Percentiles rank a stretch among this genome's conserved stretches.
Conservation (phyloP, 139 green algal species). For the Chlorella sorokiniana region DNA sequence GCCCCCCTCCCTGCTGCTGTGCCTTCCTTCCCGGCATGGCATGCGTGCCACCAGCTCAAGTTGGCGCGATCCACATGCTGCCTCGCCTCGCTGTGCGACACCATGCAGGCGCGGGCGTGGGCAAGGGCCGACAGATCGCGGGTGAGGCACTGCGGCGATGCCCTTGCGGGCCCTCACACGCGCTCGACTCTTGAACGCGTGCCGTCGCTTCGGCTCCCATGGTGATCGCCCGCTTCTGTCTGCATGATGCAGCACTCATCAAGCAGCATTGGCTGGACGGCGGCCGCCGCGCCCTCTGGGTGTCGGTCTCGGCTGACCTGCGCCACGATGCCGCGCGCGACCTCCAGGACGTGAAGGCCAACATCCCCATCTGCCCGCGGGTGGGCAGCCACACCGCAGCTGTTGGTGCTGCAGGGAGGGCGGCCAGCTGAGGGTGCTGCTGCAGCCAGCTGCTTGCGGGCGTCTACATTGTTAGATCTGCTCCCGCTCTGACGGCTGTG, state of each 20-base stretch:
- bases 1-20: neutral
- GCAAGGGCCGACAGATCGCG: slow-evolving; percentile 85
- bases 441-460: neutral
- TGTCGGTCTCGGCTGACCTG: slow-evolving; percentile 76
- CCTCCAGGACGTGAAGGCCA: slow-evolving; percentile 66
- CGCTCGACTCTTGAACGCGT: neutral
- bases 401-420: neutral
- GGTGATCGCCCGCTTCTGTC: neutral
- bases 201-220: neutral
- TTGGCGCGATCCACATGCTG: neutral
- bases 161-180: neutral
- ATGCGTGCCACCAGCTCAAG: neutral
- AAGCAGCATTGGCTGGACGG: slow-evolving; percentile 52
- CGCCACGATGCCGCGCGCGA: slow-evolving; percentile 79
- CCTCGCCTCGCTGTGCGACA: neutral
- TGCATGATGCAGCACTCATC: slow-evolving; percentile 52
- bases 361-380: slow-evolving; percentile 60
- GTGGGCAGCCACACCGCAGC: slow-evolving; percentile 22
- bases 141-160: no score
- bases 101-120: slow-evolving; percentile 69
- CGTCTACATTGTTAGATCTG: neutral
- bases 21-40: neutral
- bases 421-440: no score
- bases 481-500: neutral
- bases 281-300: slow-evolving; percentile 72